phyloP scores from a whole-genome alignment of 768 basidiomycete genomes.

The Termitomyces sp. region DNA sequence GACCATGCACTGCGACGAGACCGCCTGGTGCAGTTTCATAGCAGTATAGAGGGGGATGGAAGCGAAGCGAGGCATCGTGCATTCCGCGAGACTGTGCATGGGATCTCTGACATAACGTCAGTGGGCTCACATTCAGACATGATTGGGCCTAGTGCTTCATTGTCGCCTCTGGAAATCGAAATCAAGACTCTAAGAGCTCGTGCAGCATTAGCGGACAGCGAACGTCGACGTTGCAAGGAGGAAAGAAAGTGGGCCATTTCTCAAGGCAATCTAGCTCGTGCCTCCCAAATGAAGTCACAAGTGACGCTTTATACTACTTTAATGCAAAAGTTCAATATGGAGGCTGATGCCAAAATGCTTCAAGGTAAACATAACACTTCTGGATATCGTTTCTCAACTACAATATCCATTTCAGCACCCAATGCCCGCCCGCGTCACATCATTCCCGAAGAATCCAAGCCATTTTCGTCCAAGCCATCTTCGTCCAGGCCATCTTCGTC shows the following conservation, averaged over 20 bases:
- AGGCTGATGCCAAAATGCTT: conserved; percentile 64
- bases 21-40: conserved; percentile 42
- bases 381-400: background rate
- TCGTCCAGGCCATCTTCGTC: conserved; percentile 14
- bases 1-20: conserved; percentile 22
- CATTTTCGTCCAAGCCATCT: conserved; percentile 13
- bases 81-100: conserved; percentile 20
- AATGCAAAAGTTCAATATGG: conserved; percentile 74
- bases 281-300: conserved; percentile 78
- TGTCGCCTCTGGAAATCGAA: conserved; percentile 67
- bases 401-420: conserved; percentile 9
- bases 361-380: conserved; percentile 42
- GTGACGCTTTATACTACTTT: conserved; percentile 75
- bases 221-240: conserved; percentile 77
- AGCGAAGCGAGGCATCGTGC: conserved; percentile 20
- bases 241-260: conserved; percentile 84
- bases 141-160: conserved; percentile 48
- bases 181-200: conserved; percentile 70
- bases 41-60: conserved; percentile 32
- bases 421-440: conserved; percentile 13
- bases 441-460: conserved; percentile 18
- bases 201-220: conserved; percentile 77
- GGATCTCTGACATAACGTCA: conserved; percentile 56
- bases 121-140: conserved; percentile 66
- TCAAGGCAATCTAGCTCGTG: conserved; percentile 69